A percentile compares a stretch with the other conserved stretches of the same genome.
phyloP scores from a whole-genome alignment of 1,284 basidiomycete genomes.

The Trichosporon asahii region DNA sequence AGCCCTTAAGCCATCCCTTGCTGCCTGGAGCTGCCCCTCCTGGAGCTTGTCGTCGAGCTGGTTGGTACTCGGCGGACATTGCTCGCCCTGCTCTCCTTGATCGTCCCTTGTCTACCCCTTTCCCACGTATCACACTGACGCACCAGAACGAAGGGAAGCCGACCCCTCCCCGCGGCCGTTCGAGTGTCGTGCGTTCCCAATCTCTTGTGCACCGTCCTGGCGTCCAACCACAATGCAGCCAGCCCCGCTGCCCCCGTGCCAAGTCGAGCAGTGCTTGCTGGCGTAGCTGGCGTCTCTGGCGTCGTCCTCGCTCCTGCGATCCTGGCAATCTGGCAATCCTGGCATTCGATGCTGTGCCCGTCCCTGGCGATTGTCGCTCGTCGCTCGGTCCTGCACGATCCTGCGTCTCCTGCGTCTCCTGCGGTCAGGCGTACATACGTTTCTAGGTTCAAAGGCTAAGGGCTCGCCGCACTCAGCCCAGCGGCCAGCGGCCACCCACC shows the following conservation, averaged over 20 bases:
- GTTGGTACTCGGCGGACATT: neutral
- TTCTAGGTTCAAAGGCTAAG: neutral
- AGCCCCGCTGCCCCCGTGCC: neutral
- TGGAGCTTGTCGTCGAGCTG: neutral
- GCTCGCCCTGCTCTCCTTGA: neutral
- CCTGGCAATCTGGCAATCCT: neutral
- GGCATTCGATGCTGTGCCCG: neutral
- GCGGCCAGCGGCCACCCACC: no score
- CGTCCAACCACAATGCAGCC: neutral
- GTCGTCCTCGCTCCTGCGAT: neutral
- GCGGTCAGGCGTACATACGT: neutral
- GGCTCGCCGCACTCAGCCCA: conserved; percentile 1
- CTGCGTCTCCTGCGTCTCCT: neutral
- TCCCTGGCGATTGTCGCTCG: conserved; percentile 5
- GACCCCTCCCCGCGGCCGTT: neutral
- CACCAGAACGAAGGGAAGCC: neutral
- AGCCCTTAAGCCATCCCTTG: neutral
- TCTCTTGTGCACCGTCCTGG: neutral
- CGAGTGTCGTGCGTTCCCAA: neutral
- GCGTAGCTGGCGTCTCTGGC: neutral
- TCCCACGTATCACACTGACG: neutral
- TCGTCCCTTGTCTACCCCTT: neutral
- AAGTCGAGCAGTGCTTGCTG: neutral
- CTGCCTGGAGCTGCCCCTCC: neutral
- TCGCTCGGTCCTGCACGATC: conserved; percentile 2